Percentiles rank a stretch among this genome's conserved stretches.
These are phyloP conservation scores for Chrysanthemum lavandulifolium DNA, from an alignment of 129 eudicot genomes.

Conservation along the genomic window DNA sequence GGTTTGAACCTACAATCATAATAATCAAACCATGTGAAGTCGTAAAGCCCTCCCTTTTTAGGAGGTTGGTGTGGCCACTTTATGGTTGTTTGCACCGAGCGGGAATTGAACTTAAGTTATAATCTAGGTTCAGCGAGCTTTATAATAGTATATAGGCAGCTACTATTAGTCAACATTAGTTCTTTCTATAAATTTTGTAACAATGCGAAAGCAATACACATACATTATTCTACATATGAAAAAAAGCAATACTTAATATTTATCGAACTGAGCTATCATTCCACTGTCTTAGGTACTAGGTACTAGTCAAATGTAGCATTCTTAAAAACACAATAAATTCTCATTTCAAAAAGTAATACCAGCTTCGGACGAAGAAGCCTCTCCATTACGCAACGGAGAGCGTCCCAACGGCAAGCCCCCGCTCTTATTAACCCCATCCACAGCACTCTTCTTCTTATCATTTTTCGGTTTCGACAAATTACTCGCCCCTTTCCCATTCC, in stretches of 20 bases:
- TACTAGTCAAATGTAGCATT: too few relatives aligned
- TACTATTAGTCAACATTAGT: neutral
- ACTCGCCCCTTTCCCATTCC: slow-evolving; percentile 53
- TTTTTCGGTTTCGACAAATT: slow-evolving; percentile 51
- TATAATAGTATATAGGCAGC: too few relatives aligned
- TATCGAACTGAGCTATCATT: neutral
- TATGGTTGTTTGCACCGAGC: too few relatives aligned
- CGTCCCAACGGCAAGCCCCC: slow-evolving; percentile 48
- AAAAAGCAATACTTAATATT: neutral
- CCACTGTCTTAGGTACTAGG: neutral
- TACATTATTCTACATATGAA: too few relatives aligned
- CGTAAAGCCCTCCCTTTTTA: too few relatives aligned
- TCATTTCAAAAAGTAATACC: slow-evolving; percentile 35
- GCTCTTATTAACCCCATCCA: slow-evolving; percentile 27
- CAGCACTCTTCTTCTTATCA: slow-evolving; percentile 20
- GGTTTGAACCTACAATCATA: too few relatives aligned
- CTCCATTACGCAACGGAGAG: slow-evolving; percentile 61
- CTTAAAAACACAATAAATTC: too few relatives aligned
- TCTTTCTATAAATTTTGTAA: neutral
- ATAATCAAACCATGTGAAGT: too few relatives aligned
- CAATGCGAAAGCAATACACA: neutral
- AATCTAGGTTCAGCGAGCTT: too few relatives aligned
- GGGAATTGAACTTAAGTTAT: too few relatives aligned
- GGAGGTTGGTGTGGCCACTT: too few relatives aligned
- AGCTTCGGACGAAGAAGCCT: slow-evolving; percentile 65